phyloP scores from a whole-genome alignment of 139 green algal species.

The Coccomyxa sp. region DNA sequence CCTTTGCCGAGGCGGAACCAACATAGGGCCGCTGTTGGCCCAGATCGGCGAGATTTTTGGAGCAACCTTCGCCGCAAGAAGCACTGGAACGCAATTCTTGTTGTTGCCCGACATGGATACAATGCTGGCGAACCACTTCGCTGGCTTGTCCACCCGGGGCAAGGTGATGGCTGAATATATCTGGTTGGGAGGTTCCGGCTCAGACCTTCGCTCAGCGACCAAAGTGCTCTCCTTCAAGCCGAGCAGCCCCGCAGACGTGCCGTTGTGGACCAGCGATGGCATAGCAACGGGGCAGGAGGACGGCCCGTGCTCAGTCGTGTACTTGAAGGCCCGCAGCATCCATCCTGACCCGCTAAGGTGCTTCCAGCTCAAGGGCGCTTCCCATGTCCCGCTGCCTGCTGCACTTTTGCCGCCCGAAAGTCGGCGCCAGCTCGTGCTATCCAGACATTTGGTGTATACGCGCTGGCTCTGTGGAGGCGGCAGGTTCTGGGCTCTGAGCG shows the following conservation, averaged over 20 bases:
- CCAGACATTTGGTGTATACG: background rate
- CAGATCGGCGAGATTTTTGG: background rate
- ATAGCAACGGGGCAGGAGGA: conserved; percentile 35
- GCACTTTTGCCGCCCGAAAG: background rate
- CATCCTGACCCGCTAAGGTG: conserved; percentile 43
- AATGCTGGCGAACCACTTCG: background rate
- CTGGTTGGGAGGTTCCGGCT: conserved; percentile 36
- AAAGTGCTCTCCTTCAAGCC: conserved; percentile 13
- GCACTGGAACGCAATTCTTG: background rate
- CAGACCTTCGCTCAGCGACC: conserved; percentile 39
- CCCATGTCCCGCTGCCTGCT: background rate
- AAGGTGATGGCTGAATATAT: conserved; percentile 61
- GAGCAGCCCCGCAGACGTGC: conserved; percentile 13
- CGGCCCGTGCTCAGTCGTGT: conserved; percentile 19
- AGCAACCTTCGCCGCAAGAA: background rate
- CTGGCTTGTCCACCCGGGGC: background rate
- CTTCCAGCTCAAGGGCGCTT: background rate
- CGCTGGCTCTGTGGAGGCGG: background rate
- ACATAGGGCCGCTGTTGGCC: too few species aligned
- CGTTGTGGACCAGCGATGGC: conserved; percentile 18
- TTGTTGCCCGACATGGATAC: background rate
- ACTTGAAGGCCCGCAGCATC: conserved; percentile 56
- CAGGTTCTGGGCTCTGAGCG: background rate
- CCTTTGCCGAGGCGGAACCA: too few species aligned
- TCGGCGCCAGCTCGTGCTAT: background rate